These are phyloP conservation scores for Rhizopogon hawkerae DNA, from an alignment of 1,284 basidiomycete genomes.

Conservation along the genomic window DNA sequence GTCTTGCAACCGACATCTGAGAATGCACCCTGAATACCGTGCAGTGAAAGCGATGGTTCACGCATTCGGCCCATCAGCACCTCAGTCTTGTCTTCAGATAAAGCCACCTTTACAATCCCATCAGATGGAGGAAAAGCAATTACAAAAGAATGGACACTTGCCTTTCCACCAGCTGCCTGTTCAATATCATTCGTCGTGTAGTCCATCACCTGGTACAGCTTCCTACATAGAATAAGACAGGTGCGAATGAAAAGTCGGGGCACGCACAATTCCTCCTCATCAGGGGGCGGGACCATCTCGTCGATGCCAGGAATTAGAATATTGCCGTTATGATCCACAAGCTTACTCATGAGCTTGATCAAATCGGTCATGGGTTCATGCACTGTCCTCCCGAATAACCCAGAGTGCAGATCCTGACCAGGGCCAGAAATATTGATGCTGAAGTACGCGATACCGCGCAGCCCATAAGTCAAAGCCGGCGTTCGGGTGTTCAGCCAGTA, in stretches of 20 bases:
- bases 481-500: constrained; percentile 80
- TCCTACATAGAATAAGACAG: constrained; percentile 24
- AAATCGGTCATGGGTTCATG: constrained; percentile 88
- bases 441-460: constrained; percentile 89
- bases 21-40: constrained; percentile 98
- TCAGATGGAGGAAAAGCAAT: background rate
- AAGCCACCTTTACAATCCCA: constrained; percentile 41
- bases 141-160: background rate
- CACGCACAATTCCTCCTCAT: constrained; percentile 65
- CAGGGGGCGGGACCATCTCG: constrained; percentile 76
- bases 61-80: constrained; percentile 89
- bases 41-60: constrained; percentile 82
- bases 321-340: constrained; percentile 75
- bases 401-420: constrained; percentile 87
- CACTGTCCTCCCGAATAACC: constrained; percentile 79
- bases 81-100: constrained; percentile 76
- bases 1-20: constrained; percentile 85
- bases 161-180: constrained; percentile 64
- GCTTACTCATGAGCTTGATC: constrained; percentile 72
- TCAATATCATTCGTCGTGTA: constrained; percentile 75
- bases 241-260: background rate
- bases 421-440: constrained; percentile 81
- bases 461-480: constrained; percentile 68
- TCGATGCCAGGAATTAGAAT: constrained; percentile 91
- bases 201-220: constrained; percentile 69